A percentile compares a stretch with the other conserved stretches of the same genome.
Evolutionary conservation across 2,329 filamentous ascomycete species (phyloP).

Genomic region (Triangularia setosa): DNA sequence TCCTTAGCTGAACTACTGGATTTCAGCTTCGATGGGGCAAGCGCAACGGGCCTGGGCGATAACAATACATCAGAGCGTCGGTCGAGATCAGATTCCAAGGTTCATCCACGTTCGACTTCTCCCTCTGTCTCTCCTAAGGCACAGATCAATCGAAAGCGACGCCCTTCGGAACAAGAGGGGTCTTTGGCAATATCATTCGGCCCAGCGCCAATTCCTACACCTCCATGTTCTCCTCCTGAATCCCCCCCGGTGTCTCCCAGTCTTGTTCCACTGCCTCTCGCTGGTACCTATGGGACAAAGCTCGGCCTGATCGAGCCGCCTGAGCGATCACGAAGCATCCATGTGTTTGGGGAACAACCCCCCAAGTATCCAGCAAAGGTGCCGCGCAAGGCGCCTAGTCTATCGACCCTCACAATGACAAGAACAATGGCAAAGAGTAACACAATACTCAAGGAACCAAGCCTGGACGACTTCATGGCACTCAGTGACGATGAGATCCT

Average conservation of each 20-base stretch:
- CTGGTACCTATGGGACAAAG: background rate
- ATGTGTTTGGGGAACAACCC: background rate
- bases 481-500: slow-evolving; percentile 57
- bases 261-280: slow-evolving; percentile 12
- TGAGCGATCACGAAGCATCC: slow-evolving; percentile 9
- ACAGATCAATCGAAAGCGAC: slow-evolving; percentile 16
- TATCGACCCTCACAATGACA: slow-evolving; percentile 27
- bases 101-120: slow-evolving; percentile 12
- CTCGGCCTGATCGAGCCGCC: background rate
- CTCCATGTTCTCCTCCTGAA: background rate
- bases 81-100: slow-evolving; percentile 16
- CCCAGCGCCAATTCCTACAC: background rate
- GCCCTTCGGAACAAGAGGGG: slow-evolving; percentile 12
- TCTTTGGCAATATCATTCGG: background rate
- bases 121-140: slow-evolving; percentile 20
- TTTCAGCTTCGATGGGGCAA: slow-evolving; percentile 20
- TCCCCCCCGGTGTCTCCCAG: background rate
- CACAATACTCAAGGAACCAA: slow-evolving; percentile 46
- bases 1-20: slow-evolving; percentile 21
- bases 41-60: background rate
- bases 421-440: slow-evolving; percentile 29
- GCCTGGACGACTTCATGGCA: slow-evolving; percentile 50
- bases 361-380: background rate
- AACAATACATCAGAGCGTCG: slow-evolving; percentile 5
- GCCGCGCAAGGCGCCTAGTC: slow-evolving; percentile 19